Evolutionary conservation across 768 basidiomycete species (phyloP).

Genomic region (Crepidotus variabilis): DNA sequence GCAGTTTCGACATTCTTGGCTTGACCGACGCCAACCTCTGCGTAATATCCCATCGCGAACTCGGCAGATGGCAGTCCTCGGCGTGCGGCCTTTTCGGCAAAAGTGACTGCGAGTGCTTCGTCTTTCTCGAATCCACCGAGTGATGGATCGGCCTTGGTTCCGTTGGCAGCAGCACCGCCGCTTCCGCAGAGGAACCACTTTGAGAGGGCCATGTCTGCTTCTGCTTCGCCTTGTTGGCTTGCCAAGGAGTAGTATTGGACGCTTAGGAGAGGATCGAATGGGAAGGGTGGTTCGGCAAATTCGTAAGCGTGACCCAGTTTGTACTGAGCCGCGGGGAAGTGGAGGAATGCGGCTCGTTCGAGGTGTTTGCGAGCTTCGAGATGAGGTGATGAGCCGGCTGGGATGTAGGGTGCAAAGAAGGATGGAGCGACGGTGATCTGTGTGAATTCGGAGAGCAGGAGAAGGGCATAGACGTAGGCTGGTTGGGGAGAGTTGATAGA

Average conservation of each 20-base stretch:
- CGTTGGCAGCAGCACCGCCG: conserved; percentile 28
- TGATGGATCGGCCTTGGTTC: conserved; percentile 20
- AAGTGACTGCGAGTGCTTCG: conserved; percentile 79
- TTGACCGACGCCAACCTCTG: conserved; percentile 88
- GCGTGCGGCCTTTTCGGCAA: conserved; percentile 82
- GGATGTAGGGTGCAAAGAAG: conserved; percentile 53
- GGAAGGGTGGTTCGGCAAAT: conserved; percentile 80
- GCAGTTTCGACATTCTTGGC: conserved; percentile 59
- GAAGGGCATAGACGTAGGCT: conserved; percentile 83
- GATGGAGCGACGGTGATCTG: conserved; percentile 43
- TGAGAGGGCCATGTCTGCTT: conserved; percentile 94
- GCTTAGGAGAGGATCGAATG: conserved; percentile 83
- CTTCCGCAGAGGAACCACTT: conserved; percentile 96
- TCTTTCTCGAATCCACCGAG: conserved; percentile 76
- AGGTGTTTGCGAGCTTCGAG: conserved; percentile 73
- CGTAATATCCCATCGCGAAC: conserved; percentile 96
- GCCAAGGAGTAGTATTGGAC: conserved; percentile 89
- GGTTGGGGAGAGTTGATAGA: conserved; percentile 81
- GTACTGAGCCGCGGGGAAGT: conserved; percentile 85
- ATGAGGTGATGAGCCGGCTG: conserved; percentile 41
- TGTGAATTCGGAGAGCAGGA: conserved; percentile 81
- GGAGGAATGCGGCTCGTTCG: conserved; percentile 81
- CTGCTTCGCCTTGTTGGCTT: conserved; percentile 80
- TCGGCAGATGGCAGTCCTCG: conserved; percentile 79
- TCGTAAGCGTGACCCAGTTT: conserved; percentile 93